Evolutionary conservation across 2,329 filamentous ascomycete species (phyloP).

Genomic region (Pestalotiopsis sp.): DNA sequence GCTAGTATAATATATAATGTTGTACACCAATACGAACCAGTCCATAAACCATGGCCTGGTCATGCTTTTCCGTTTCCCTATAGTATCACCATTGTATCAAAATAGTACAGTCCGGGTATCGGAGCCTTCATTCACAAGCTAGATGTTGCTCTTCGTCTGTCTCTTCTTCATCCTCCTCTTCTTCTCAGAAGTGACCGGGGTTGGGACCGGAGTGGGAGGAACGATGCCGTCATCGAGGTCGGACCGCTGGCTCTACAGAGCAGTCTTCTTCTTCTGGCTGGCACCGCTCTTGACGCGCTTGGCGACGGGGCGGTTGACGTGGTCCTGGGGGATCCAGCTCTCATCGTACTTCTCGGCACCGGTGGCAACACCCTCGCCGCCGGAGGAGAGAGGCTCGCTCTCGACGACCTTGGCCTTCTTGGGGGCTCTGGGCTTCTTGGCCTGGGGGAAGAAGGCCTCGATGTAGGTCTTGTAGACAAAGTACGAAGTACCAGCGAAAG

Average conservation of each 20-base stretch:
- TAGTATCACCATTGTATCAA: background rate
- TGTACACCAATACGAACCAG: background rate
- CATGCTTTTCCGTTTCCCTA: background rate
- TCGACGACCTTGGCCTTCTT: conserved; percentile 69
- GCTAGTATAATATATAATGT: background rate
- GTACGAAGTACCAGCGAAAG: conserved; percentile 81
- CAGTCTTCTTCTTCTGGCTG: conserved; percentile 44
- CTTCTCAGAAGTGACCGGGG: background rate
- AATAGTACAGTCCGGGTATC: background rate
- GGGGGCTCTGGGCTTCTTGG: conserved; percentile 50
- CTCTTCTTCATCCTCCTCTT: background rate
- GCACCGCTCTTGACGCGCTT: conserved; percentile 65
- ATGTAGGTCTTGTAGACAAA: conserved; percentile 99
- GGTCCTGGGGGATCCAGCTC: conserved; percentile 89
- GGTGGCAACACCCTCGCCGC: conserved; percentile 70
- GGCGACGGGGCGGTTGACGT: conserved; percentile 82
- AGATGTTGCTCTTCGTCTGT: background rate
- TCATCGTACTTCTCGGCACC: conserved; percentile 80
- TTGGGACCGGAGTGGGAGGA: background rate
- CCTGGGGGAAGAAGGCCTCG: conserved; percentile 91
- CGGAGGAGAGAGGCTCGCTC: conserved; percentile 59
- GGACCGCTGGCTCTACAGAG: conserved; percentile 27
- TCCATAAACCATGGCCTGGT: background rate
- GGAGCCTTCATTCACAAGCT: background rate
- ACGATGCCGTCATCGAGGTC: background rate